A percentile compares a stretch with the other conserved stretches of the same genome.
phyloP scores from a whole-genome alignment of 2,329 filamentous ascomycete genomes.

The Coniochaeta hoffmannii region DNA sequence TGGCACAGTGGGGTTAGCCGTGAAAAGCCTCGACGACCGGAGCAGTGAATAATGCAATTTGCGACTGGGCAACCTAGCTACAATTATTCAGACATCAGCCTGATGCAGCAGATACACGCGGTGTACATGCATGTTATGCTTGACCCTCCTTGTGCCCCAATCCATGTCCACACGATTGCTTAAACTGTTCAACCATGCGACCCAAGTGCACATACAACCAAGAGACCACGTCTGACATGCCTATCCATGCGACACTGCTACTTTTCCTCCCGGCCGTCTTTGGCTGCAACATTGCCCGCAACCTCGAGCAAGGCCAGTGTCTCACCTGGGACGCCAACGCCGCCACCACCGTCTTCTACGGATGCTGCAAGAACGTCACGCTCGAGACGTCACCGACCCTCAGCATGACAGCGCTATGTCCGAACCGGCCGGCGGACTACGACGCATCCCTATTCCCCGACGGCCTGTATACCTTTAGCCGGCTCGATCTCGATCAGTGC shows the following conservation, averaged over 20 bases:
- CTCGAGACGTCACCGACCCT: background rate
- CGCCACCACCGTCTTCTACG: background rate
- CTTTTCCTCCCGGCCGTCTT: background rate
- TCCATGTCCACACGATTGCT: background rate
- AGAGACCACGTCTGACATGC: background rate
- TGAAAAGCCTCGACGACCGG: too few species aligned
- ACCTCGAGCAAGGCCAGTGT: background rate
- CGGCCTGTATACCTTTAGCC: background rate
- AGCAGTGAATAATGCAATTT: too few species aligned
- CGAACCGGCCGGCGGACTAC: background rate
- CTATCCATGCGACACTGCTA: background rate
- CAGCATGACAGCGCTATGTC: background rate
- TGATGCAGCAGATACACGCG: too few species aligned
- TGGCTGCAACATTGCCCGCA: background rate
- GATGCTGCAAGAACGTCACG: background rate
- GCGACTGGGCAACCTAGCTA: too few species aligned
- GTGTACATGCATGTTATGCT: background rate
- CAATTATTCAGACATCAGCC: too few species aligned
- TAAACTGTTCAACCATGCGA: background rate
- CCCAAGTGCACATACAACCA: background rate
- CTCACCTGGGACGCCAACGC: background rate
- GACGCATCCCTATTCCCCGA: background rate
- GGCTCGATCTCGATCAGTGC: background rate
- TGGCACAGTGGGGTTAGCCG: constrained; percentile 51
- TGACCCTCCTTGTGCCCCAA: background rate